Conservation (phyloP, 2,329 filamentous ascomycete genomes). For the Rosellinia necatrix region DNA sequence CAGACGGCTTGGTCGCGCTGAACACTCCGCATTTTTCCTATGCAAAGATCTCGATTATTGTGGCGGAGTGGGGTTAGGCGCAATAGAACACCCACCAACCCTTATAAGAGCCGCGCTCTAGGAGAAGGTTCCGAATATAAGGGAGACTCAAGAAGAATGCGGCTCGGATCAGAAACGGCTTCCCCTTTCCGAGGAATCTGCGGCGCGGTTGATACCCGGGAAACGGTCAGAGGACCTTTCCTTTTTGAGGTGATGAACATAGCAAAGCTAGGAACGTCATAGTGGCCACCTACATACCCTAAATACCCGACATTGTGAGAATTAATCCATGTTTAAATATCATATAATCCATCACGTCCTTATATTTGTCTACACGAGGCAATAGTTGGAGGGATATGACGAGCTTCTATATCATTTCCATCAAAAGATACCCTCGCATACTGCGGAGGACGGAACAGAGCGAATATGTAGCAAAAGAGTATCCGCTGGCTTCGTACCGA, state of each 20-base stretch:
- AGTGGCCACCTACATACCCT: neutral
- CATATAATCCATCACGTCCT: neutral
- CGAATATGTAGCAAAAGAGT: too few relatives aligned
- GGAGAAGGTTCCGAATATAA: neutral
- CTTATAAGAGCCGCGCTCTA: neutral
- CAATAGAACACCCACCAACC: neutral
- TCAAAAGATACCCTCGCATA: neutral
- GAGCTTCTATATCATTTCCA: too few relatives aligned
- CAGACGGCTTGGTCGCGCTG: neutral
- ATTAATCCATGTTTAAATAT: neutral
- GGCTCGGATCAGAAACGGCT: neutral
- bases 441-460: neutral
- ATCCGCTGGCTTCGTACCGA: neutral
- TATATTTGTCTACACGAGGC: neutral
- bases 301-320: neutral
- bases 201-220: neutral
- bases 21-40: neutral
- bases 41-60: neutral
- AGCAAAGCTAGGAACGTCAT: constrained; percentile 9
- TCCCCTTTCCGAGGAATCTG: too few relatives aligned
- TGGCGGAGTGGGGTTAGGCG: neutral
- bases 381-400: too few relatives aligned
- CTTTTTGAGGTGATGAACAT: neutral
- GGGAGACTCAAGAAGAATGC: neutral
- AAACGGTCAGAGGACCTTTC: neutral